Evolutionary conservation across 306 rosid genomes (phyloP), one percentile per base, ranked within the genome.

Genomic region (Arachis hypogaea): DNA sequence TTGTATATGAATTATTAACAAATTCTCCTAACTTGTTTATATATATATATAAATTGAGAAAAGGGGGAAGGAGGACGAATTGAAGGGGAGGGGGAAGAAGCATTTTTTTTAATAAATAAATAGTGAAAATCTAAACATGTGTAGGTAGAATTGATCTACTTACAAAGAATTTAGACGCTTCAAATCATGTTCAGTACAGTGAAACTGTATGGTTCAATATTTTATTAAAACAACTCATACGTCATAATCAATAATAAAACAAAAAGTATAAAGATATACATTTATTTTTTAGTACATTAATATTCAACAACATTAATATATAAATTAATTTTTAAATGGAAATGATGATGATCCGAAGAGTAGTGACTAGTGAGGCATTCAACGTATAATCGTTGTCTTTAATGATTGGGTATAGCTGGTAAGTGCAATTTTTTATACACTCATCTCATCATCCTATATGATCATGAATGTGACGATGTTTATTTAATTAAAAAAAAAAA

Each of bases 361-460:
- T 42, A 38, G 49, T 65, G 45, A 73, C 7, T 42, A 38, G 49
- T 65, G 66, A 18, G 38, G 63, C 73, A 9, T 46, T 74, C 57
- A 42, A 42, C 41, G 49, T 8, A 56, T 62, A 60, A 22, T 11
- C 59, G 72, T 76, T 78, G 83, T 74, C 72, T 66, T 45, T 18
- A 79, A 84, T 81, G 81, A 86, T 84, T 79, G 85, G 73, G 75
- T 80, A 77, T 57, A 74, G 84, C 59, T 44, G 72, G 77, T 59
- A 62, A 51, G 49, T 76, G 47, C 47, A 66, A 64, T 78, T 71
- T 54, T 80, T 43, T 78, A 55, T 6, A 14, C 12, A 33, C 38
- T 33, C 38, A 33, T 33, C 38, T 33, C 38, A 33, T 12, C 56
- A 12, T 50, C 43, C 75, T n/a, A 67, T 69, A 64, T 73, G 80